These are phyloP conservation scores for Clausena lansium DNA, from an alignment of 345 rosid genomes.

Conservation along the genomic window DNA sequence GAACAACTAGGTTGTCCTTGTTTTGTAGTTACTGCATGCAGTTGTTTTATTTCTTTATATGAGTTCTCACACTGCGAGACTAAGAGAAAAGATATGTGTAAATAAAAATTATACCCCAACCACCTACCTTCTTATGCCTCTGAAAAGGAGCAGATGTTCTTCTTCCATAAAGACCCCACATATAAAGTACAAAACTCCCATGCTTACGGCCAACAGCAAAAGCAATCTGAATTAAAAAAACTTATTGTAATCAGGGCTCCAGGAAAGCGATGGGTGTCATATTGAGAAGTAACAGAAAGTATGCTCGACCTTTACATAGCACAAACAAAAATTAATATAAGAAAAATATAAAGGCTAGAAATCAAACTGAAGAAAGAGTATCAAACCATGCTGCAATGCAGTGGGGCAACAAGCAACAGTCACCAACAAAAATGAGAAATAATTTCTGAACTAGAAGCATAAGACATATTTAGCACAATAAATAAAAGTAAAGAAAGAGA, in stretches of 20 bases:
- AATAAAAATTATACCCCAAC: background rate
- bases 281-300: background rate
- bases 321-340: background rate
- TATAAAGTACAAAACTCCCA: slow-evolving; percentile 42
- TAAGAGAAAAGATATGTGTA: background rate
- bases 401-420: slow-evolving; percentile 1
- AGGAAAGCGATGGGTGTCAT: slow-evolving; percentile 3
- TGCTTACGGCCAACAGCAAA: slow-evolving; percentile 72
- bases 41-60: too few relatives aligned
- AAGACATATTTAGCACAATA: background rate
- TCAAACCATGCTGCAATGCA: background rate
- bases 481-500: background rate
- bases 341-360: background rate
- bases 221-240: slow-evolving; percentile 43
- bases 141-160: slow-evolving; percentile 58
- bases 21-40: too few relatives aligned
- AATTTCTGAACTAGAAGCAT: background rate
- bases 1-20: too few relatives aligned
- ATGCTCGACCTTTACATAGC: background rate
- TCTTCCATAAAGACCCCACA: slow-evolving; percentile 95
- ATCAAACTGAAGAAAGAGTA: background rate
- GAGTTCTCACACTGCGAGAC: background rate
- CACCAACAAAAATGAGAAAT: background rate
- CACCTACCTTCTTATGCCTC: slow-evolving; percentile 55
- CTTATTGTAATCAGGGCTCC: slow-evolving; percentile 1